A percentile compares a stretch with the other conserved stretches of the same genome.
Conservation (phyloP, 352 stramenopile genomes). For the Globisporangium polare region DNA sequence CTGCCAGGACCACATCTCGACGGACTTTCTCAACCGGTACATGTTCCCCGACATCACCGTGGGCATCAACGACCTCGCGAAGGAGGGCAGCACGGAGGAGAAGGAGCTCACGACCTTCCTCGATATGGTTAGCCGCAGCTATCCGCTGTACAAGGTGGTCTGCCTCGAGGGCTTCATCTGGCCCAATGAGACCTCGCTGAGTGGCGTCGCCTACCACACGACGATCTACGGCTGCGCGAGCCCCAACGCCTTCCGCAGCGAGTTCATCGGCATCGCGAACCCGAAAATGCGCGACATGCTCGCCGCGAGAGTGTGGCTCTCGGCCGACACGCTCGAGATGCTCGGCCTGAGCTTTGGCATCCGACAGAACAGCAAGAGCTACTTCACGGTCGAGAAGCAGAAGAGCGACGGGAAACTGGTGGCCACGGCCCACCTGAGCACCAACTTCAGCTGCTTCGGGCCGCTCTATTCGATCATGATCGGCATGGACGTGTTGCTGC, state of each 20-base stretch:
- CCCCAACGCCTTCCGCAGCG: constrained; percentile 16
- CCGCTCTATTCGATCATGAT: constrained; percentile 23
- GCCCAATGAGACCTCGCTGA: constrained; percentile 13
- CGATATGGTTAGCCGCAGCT: constrained; percentile 21
- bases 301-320: constrained; percentile 16
- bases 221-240: constrained; percentile 25
- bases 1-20: constrained; percentile 20
- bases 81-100: constrained; percentile 12
- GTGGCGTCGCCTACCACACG: constrained; percentile 7
- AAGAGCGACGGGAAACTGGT: not conserved
- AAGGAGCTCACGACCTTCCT: constrained; percentile 17
- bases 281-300: constrained; percentile 16
- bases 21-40: constrained; percentile 21
- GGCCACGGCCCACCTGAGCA: constrained; percentile 3
- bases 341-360: constrained; percentile 18
- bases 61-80: constrained; percentile 1
- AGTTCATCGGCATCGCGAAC: constrained; percentile 19
- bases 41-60: constrained; percentile 12
- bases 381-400: constrained; percentile 6
- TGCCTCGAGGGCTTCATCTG: constrained; percentile 23
- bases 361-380: constrained; percentile 18
- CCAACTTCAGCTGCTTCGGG: constrained; percentile 22
- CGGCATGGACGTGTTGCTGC: constrained; percentile 16
- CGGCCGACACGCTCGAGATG: constrained; percentile 15
- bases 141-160: constrained; percentile 16